phyloP scores from a whole-genome alignment of 805 yeast genomes.

The Yarrowia sp. region DNA sequence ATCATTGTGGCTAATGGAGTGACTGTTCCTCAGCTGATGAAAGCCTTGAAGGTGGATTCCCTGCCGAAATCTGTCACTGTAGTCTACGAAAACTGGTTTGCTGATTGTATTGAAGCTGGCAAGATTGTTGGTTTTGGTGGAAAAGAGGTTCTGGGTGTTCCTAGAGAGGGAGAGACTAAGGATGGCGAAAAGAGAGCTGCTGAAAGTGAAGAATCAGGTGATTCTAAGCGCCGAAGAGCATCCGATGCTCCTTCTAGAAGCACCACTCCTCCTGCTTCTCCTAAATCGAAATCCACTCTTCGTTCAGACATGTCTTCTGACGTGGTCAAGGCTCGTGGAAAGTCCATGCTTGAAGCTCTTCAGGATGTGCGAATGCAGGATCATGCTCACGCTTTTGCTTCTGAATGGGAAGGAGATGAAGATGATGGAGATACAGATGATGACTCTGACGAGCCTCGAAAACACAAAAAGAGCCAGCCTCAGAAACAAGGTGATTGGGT shows the following conservation, averaged over 20 bases:
- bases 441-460: conserved; percentile 10
- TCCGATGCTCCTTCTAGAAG: neutral
- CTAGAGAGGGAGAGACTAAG: neutral
- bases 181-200: neutral
- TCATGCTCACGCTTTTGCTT: conserved; percentile 25
- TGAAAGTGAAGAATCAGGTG: neutral
- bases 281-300: conserved; percentile 5
- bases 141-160: conserved; percentile 8
- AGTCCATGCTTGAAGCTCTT: conserved; percentile 35
- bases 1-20: neutral
- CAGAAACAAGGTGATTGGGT: conserved; percentile 31
- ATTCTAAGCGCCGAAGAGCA: neutral
- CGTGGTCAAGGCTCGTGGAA: conserved; percentile 2
- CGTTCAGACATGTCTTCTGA: conserved; percentile 5
- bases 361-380: conserved; percentile 15
- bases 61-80: conserved; percentile 5
- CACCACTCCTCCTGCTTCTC: conserved; percentile 36
- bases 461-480: conserved; percentile 11
- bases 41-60: neutral
- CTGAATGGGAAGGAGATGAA: conserved; percentile 11
- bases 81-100: conserved; percentile 33
- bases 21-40: conserved; percentile 15
- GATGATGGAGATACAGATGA: neutral
- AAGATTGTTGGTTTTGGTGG: neutral
- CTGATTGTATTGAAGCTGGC: conserved; percentile 38